phyloP scores from a whole-genome alignment of 2,329 filamentous ascomycete genomes.

The Cephalotrichum gorgonifer region DNA sequence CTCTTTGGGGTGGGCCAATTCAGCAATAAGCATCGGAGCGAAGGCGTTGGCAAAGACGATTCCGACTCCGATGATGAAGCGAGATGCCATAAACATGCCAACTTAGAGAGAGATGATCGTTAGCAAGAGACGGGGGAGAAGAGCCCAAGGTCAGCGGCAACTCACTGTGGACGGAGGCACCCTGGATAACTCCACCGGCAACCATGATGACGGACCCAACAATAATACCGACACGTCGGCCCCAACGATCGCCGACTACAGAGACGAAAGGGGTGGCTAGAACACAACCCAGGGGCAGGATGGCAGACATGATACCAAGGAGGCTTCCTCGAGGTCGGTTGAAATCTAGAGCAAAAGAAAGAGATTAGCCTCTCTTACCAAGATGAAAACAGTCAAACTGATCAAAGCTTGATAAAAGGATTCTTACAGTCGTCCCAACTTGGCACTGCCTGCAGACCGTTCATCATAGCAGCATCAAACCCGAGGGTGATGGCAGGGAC shows the following conservation, averaged over 20 bases:
- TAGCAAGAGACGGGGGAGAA: conserved; percentile 4
- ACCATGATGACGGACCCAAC: conserved; percentile 21
- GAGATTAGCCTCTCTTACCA: neutral
- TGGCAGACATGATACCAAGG: conserved; percentile 23
- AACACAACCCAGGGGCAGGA: conserved; percentile 37
- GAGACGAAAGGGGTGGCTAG: conserved; percentile 20
- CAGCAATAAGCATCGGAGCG: conserved; percentile 38
- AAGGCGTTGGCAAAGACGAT: conserved; percentile 40
- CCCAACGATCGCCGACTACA: conserved; percentile 19
- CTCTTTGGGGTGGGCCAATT: conserved; percentile 42
- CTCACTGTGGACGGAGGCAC: neutral
- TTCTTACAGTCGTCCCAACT: conserved; percentile 26
- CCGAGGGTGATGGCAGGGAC: conserved; percentile 31
- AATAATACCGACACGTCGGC: conserved; percentile 19
- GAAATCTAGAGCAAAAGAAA: conserved; percentile 13
- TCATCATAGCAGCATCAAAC: conserved; percentile 40
- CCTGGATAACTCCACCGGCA: conserved; percentile 18
- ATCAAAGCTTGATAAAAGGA: neutral
- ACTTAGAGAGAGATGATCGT: neutral
- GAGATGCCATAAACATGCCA: conserved; percentile 43
- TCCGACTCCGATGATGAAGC: conserved; percentile 44
- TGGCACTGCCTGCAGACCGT: conserved; percentile 31
- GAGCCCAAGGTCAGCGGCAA: conserved; percentile 13
- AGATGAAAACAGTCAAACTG: too few species aligned
- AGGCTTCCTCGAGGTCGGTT: conserved; percentile 19